phyloP scores from a whole-genome alignment of 2,329 filamentous ascomycete species.

The Botrytis fragariae region DNA sequence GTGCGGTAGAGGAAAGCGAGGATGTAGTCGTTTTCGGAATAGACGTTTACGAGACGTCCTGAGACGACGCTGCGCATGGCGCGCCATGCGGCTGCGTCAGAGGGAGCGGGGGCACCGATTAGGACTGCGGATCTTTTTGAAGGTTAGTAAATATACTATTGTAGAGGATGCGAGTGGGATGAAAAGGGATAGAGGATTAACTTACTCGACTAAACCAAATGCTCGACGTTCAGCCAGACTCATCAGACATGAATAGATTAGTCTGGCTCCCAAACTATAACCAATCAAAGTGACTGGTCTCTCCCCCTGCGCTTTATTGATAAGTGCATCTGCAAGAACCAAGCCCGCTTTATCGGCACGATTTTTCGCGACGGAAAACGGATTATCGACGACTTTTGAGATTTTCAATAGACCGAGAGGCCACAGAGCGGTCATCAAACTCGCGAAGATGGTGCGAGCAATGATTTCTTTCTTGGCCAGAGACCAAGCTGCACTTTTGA shows the following conservation, averaged over 20 bases:
- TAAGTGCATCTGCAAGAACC: constrained; percentile 77
- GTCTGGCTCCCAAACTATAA: constrained; percentile 76
- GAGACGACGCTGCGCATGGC: constrained; percentile 74
- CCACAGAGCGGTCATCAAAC: constrained; percentile 67
- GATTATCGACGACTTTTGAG: constrained; percentile 72
- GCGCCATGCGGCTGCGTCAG: constrained; percentile 69
- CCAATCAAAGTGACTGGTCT: constrained; percentile 77
- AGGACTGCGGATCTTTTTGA: constrained; percentile 60
- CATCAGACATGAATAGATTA: constrained; percentile 80
- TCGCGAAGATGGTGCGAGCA: constrained; percentile 60
- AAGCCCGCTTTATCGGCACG: constrained; percentile 77
- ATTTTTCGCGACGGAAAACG: constrained; percentile 73
- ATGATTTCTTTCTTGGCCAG: constrained; percentile 67
- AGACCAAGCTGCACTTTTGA: constrained; percentile 78
- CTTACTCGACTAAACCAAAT: constrained; percentile 76
- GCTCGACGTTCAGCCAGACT: constrained; percentile 72
- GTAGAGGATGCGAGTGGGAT: background rate
- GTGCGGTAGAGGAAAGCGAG: constrained; percentile 85
- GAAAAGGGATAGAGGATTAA: constrained; percentile 33
- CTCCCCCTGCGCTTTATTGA: constrained; percentile 79
- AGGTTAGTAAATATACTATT: background rate
- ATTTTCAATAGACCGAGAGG: constrained; percentile 65
- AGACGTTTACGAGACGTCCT: constrained; percentile 83
- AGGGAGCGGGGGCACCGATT: constrained; percentile 77
- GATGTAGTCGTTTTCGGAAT: constrained; percentile 82